Conservation (phyloP, 2,329 filamentous ascomycete genomes). For the Phyllosticta ampelicida region DNA sequence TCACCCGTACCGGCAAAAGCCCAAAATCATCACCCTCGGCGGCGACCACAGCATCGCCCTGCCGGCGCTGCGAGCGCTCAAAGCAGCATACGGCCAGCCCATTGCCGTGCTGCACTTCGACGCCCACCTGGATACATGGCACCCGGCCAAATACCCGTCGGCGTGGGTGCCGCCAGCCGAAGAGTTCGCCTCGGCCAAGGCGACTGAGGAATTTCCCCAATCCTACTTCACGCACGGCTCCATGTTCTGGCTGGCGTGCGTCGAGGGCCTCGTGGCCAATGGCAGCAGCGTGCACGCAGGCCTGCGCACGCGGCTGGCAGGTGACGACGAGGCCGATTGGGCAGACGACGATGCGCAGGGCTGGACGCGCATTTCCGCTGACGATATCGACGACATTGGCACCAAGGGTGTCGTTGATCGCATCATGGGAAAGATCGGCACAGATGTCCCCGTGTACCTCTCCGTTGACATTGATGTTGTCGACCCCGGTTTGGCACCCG, state of each 20-base stretch:
- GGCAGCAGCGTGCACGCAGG: conserved; percentile 70
- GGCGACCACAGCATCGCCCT: conserved; percentile 42
- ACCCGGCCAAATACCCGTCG: conserved; percentile 67
- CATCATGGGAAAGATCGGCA: conserved; percentile 63
- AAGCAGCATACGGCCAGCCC: conserved; percentile 33
- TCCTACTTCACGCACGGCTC: conserved; percentile 76
- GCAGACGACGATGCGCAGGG: conserved; percentile 62
- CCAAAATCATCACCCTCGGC: conserved; percentile 39
- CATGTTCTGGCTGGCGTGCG: conserved; percentile 83
- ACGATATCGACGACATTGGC: conserved; percentile 80
- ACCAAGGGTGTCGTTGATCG: conserved; percentile 55
- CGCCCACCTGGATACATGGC: conserved; percentile 73
- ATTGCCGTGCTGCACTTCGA: conserved; percentile 43
- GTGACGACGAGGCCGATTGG: conserved; percentile 56
- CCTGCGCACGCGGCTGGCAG: conserved; percentile 62
- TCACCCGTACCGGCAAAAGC: conserved; percentile 31
- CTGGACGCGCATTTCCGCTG: conserved; percentile 68
- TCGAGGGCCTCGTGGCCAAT: conserved; percentile 69
- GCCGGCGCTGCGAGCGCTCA: conserved; percentile 39
- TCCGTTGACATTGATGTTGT: conserved; percentile 74
- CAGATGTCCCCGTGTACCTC: conserved; percentile 68
- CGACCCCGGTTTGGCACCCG: conserved; percentile 62
- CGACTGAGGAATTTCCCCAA: conserved; percentile 42
- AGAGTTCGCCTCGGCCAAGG: conserved; percentile 9
- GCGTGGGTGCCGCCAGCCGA: conserved; percentile 51